Base-by-base conservation (phyloP, 441 rosid genomes). In the Populus hybrid region DNA sequence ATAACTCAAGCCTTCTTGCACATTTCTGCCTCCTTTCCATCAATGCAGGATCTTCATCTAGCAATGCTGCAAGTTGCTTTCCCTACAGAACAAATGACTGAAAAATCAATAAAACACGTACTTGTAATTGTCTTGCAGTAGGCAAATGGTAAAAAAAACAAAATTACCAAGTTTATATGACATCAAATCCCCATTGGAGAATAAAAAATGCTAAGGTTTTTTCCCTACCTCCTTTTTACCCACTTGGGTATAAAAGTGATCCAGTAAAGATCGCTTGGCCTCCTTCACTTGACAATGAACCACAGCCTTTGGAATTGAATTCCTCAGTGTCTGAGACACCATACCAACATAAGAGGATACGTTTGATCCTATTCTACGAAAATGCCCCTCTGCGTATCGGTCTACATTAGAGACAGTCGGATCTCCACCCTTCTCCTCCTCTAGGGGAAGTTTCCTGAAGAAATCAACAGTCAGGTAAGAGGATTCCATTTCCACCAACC, bases 401-500 rank as follows among this genome's bases (percentile, higher is more conserved):
- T 94, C 97, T 78, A 74, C 68, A 26, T 82, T 20, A 0, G 83
- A 69, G 61, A 79, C 82, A 45, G 79, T 80, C 56, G 85, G 89
- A 24, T 75, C 75, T 77, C 89, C 90, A 21, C 86, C 84, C 77
- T 83, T 90, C 69, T 94, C 97, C 31, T 80, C 72, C 77, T 91
- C 97, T 84, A 85, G 92, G 29, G 97, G 94, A 61, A 93, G 93
- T 77, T 83, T 94, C 73, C 97, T 81, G 83, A 93, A 94, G 89
- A 93, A 94, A 7, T 94, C 97, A 21, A 90, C 94, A 3, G 99
- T 93, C 73, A 94, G 84, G 77, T 93, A 93, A 7, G 97, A 88
- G 35, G 99, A 90, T 78, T 94, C 99, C 99, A 94, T 94, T 59
- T 94, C 97, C 66, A 94, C 97, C 81, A 94, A 79, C 53, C 97